Evolutionary conservation across 2,329 filamentous ascomycete genomes (phyloP), one percentile per base, ranked within the genome.

Genomic region (Calonectria ilicicola): DNA sequence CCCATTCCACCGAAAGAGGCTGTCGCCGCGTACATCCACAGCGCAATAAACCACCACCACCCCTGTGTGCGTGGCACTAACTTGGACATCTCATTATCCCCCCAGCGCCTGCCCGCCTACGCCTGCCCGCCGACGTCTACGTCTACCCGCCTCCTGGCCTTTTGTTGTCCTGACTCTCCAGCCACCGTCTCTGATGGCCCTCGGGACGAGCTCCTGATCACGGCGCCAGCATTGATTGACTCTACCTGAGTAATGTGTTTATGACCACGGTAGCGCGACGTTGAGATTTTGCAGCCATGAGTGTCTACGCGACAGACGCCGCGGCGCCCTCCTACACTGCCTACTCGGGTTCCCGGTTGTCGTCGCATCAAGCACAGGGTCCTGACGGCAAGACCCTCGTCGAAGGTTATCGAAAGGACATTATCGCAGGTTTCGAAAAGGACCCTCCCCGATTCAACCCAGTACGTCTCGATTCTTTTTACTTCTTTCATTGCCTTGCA

Each of bases 351-450:
- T 78, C 79, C 74, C 75, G 81, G 73, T 74, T 81, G 60, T 80
- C 82, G 44, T 80, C 81, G 26, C 80, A 81, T 73, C 53, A 40
- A 58, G 80, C 76, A 80, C 80, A 83, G 65, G 81, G 79, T 65
- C 85, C 86, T 46, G 86, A 83, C 53, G 85, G 84, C 65, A 90
- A 88, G 77, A 85, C 85, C 23, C 84, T 92, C 70, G 85, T 91
- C 64, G 88, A 93, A 67, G 90, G 89, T 51, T 93, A 93, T 81
- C 87, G 87, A 63, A 85, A 85, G 63, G 89, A 91, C 72, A 86
- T 89, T 67, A 79, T 89, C 66, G 87, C 87, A 74, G 87, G 87
- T 10, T 90, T 90, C 75, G 87, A 89, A 77, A 86, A 85, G 72
- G 88, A 90, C 58, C 87, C 84, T 73, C 86, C 89, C 49, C 87